A percentile compares a stretch with the other conserved stretches of the same genome.
Conservation (phyloP, 306 rosid species). For the Citrullus mucosospermus region DNA sequence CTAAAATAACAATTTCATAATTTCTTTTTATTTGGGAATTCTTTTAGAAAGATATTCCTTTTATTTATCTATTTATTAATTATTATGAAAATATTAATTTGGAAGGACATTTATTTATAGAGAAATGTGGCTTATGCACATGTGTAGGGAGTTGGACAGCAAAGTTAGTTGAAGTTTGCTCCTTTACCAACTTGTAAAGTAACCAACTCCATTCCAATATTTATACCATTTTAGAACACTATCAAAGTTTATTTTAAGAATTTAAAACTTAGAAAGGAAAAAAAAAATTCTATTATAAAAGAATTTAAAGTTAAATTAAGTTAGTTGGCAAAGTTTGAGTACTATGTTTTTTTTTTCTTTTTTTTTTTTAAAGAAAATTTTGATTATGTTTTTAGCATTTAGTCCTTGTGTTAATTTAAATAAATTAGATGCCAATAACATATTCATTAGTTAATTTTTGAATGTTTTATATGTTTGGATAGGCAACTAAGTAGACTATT, state of each 20-base stretch:
- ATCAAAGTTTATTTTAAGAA: neutral
- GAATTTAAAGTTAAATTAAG: neutral
- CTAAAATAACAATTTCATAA: neutral
- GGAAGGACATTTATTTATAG: neutral
- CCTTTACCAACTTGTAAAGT: slow-evolving; percentile 15
- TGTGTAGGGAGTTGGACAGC: slow-evolving; percentile 1
- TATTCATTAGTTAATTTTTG: too few species aligned
- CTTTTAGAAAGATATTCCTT: neutral
- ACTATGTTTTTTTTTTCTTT: too few species aligned
- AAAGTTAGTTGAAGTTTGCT: slow-evolving; percentile 19
- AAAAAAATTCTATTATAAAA: neutral
- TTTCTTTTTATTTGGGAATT: neutral
- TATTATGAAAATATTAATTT: neutral
- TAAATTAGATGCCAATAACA: too few species aligned
- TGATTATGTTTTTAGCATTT: too few species aligned
- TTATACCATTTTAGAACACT: neutral
- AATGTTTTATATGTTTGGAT: too few species aligned
- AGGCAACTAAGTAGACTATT: too few species aligned
- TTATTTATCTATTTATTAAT: neutral
- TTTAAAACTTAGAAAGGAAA: neutral
- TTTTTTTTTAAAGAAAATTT: too few species aligned
- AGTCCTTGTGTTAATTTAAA: too few species aligned
- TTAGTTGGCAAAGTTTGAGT: too few species aligned
- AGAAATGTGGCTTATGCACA: neutral
- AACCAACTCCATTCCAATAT: neutral